phyloP scores from a whole-genome alignment of 208 protist species.

The Crithidia bombi region DNA sequence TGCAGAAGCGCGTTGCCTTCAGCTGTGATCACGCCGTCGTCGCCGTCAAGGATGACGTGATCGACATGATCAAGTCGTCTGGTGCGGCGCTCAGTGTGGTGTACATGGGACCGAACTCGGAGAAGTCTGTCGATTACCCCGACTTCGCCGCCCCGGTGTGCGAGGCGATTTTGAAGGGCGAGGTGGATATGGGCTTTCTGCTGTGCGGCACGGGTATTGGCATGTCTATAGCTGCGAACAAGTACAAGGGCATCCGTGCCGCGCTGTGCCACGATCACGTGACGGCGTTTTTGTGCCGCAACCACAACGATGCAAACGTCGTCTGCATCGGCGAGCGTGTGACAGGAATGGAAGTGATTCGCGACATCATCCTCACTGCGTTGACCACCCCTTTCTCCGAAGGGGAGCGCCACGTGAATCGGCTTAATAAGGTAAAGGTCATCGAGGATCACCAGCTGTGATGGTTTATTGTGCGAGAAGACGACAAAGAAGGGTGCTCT shows the following conservation, averaged over 20 bases:
- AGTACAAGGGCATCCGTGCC: slow-evolving; percentile 90
- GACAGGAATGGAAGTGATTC: slow-evolving; percentile 81
- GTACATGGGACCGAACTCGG: slow-evolving; percentile 72
- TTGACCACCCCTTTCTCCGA: slow-evolving; percentile 83
- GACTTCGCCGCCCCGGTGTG: slow-evolving; percentile 85
- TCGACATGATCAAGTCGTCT: slow-evolving; percentile 56
- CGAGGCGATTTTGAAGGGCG: slow-evolving; percentile 59
- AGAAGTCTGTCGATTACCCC: slow-evolving; percentile 91
- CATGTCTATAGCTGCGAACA: slow-evolving; percentile 96
- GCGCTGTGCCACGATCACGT: slow-evolving; percentile 94
- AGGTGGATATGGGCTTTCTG: slow-evolving; percentile 83
- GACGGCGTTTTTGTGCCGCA: slow-evolving; percentile 81
- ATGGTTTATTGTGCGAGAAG: background rate
- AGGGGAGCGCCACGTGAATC: slow-evolving; percentile 67
- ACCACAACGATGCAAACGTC: slow-evolving; percentile 95
- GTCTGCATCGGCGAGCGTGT: slow-evolving; percentile 89
- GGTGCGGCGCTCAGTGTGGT: slow-evolving; percentile 60
- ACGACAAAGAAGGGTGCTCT: slow-evolving; percentile 4
- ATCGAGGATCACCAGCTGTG: slow-evolving; percentile 39
- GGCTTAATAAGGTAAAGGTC: slow-evolving; percentile 69
- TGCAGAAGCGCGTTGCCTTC: slow-evolving; percentile 82
- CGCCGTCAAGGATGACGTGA: slow-evolving; percentile 60
- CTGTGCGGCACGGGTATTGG: slow-evolving; percentile 96
- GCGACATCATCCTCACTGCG: slow-evolving; percentile 89
- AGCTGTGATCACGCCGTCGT: slow-evolving; percentile 90